Base-by-base conservation (phyloP, 164 flowering plant species). In the Aristolochia contorta region DNA sequence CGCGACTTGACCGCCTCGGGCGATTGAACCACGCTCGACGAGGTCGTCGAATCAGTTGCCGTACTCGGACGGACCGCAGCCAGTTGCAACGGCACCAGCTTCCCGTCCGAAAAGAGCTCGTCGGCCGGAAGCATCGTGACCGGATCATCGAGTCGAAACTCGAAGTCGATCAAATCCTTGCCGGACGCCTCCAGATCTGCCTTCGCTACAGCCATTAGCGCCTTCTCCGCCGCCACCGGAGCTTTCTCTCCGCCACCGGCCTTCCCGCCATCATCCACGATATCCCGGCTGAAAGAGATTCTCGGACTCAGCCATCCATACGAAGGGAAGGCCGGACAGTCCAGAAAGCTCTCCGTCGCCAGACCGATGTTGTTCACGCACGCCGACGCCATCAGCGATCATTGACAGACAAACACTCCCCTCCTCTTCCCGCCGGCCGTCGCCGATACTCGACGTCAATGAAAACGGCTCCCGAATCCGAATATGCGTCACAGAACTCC, bases 121-220 rank as follows among this genome's bases (percentile, higher is more conserved):
- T 89, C 98, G 1, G 98, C 98, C 0, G 95, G 84, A 0, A 89
- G 82, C 95, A 89, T 89, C 0, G 76, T 59, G 20, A 87, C 92
- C 5, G 91, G 84, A 76, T 87, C 81, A 19, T 86, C 87, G 2
- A 89, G 79, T 21, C 84, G 59, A 78, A 91, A 91, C 96, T 91
- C 96, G 55, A 91, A 91, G 63, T 89, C 93, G 0, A 69, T 74
- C n/a, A 59, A 14, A 25, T 75, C 77, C 47, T 65, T 72, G 43
- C 53, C 57, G 18, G 71, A 59, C 46, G 51, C 49, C 23, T 71
- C 81, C 16, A 52, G 72, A 61, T 68, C 82, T 48, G 66, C 37
- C 46, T 74, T 69, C 9, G 49, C 67, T 12, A 56, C 4, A 12
- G 21, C 52, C 37, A 27, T 32, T 13, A 13, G 60, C 4, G 62